Evolutionary conservation across 805 yeast genomes (phyloP), one percentile per base, ranked within the genome.

Genomic region (Yueomyces sp.): DNA sequence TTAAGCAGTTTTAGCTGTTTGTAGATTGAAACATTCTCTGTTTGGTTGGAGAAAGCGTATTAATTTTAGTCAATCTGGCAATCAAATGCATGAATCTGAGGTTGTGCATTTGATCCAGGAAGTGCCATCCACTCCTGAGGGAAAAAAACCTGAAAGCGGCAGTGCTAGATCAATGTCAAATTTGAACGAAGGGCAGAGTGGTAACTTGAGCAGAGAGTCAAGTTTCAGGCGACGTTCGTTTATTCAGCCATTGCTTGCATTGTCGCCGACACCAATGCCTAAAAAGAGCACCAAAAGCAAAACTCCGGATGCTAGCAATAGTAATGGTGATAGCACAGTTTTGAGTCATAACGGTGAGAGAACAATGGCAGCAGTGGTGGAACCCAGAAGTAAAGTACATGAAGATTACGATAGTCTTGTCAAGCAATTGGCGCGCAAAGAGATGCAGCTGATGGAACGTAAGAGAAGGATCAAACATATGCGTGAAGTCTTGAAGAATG

Each of bases 321-420:
- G 33, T 4, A 65, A 66, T 41, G 68, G 70, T 2, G 62, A 72
- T 0, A 57, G 54, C 39, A 69, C 73, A 11, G 42, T 74, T 3
- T 73, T 78, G 78, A 65, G 67, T 3, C 71, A 73, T 53, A 73
- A 73, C 6, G 69, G 64, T 50, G 77, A 72, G 44, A 19, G 19
- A 19, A 19, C 19, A 19, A 19, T 19, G 19, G 19, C 19, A 19
- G 19, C 19, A 19, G 19, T 19, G 19, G 19, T 19, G 19, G 69
- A 73, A 28, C 6, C 33, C 9, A 30, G 9, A 6, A 30, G 9
- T 30, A 6, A 30, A 6, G 33, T 6, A 6, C 9, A 30, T 30
- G 6, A 30, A 6, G 6, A 6, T 30, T 30, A 34, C n/a, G 37
- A 34, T 7, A 19, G n/a, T 5, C 8, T 34, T 5, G 12, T 34